Evolutionary conservation across 768 basidiomycete genomes (phyloP), one percentile per base, ranked within the genome.

Genomic region (Termitomyces sp.): DNA sequence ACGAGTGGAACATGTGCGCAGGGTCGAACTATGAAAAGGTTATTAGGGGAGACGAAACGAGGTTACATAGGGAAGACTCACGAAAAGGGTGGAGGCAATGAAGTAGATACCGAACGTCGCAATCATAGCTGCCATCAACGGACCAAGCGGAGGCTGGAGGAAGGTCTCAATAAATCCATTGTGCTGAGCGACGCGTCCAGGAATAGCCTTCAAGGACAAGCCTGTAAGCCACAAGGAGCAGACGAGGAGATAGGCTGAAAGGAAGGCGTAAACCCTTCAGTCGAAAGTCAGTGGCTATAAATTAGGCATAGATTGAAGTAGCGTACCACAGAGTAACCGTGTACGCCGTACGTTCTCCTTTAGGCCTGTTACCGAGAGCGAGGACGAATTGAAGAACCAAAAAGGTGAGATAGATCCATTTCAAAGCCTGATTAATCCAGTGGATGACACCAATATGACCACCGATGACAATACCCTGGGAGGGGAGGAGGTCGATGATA

Each of bases 1-100:
- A 94, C 64, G 92, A 94, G 36, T 91, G 90, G 74, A 95, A 87
- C 87, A 98, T 89, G 73, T 98, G 95, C 91, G 94, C 95, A 3
- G 95, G 95, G 73, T 98, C 95, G 61, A 91, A 85, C 90, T 94
- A 59, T 27, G 40, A n/a, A 60, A 20, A 18, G 18, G n/a, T 27
- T 14, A 54, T 56, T 22, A 50, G 45, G 1, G 57, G 24, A n/a
- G 47, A 33, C 34, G n/a, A 10, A 34, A 33, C 5, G 5, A 60
- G 7, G 42, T 32, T 27, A 50, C 2, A 36, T 52, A 3, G 18
- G 13, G 43, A 45, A 51, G 8, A 80, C 91, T 76, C 62, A 93
- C 90, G 65, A 91, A 95, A 67, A 94, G 84, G 71, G 91, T 79
- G 0, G 92, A 95, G 3, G 92, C 83, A 39, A 88, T 66, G 64